Evolutionary conservation across 495 filamentous ascomycete genomes (phyloP), one percentile per base, ranked within the genome.

Genomic region (Rhizodiscina lignyota): DNA sequence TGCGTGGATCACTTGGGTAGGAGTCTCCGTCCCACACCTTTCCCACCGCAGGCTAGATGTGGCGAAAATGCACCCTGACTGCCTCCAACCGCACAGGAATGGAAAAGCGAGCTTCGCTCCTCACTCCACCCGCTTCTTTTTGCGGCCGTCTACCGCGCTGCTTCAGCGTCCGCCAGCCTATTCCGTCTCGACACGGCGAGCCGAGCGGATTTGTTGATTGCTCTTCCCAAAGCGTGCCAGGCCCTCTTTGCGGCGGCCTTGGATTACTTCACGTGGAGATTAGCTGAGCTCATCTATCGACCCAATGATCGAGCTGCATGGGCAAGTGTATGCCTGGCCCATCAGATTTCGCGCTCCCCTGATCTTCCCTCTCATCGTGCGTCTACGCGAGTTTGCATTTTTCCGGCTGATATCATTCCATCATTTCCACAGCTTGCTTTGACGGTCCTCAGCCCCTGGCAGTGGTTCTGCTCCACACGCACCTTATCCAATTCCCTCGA

Each of bases 1-100:
- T 26, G 81, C 85, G 16, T 96, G 85, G 84, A 64, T 99, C 44
- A 99, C 91, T 37, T 99, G 89, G 89, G 87, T 93, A 60, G 41
- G 67, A 62, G 18, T 23, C n/a, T n/a, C n/a, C n/a, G n/a, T n/a
- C n/a, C n/a, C n/a, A n/a, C n/a, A n/a, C n/a, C n/a, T n/a, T n/a
- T n/a, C n/a, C n/a, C n/a, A n/a, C n/a, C n/a, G n/a, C n/a, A n/a
- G n/a, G n/a, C n/a, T n/a, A n/a, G n/a, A n/a, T n/a, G n/a, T n/a
- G n/a, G n/a, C n/a, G n/a, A n/a, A n/a, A n/a, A n/a, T n/a, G n/a
- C n/a, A n/a, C n/a, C n/a, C n/a, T n/a, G n/a, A n/a, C n/a, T n/a
- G n/a, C n/a, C n/a, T n/a, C n/a, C n/a, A n/a, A n/a, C n/a, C n/a
- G n/a, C 34, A 32, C 37, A 96, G 87, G 89, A 99, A 78, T 99